Evolutionary conservation across 805 yeast species (phyloP).

Genomic region (Saccharomyces eubayanus): DNA sequence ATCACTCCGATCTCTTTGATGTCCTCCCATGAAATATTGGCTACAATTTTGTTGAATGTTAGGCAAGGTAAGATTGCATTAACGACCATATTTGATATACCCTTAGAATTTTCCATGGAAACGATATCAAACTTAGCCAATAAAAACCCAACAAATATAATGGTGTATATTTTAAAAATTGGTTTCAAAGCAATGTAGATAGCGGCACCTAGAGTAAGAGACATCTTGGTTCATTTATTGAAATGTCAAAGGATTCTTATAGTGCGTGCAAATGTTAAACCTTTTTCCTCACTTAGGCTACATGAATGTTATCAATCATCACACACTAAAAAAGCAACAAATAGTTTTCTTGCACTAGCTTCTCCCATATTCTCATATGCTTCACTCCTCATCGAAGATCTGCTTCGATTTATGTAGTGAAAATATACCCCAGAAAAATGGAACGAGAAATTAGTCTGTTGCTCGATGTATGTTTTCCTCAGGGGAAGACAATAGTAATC

Average conservation of each 20-base stretch:
- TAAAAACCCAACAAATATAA: slow-evolving; percentile 56
- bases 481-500: background rate
- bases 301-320: background rate
- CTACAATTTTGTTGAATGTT: slow-evolving; percentile 64
- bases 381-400: background rate
- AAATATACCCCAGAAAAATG: background rate
- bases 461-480: background rate
- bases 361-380: background rate
- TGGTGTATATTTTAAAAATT: slow-evolving; percentile 71
- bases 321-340: background rate
- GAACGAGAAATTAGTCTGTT: background rate
- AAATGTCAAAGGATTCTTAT: background rate
- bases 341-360: background rate
- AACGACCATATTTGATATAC: slow-evolving; percentile 61
- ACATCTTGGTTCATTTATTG: background rate
- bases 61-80: slow-evolving; percentile 66
- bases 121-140: slow-evolving; percentile 57
- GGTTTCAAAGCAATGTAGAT: slow-evolving; percentile 79
- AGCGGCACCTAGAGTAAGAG: slow-evolving; percentile 44
- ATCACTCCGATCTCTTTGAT: slow-evolving; percentile 63
- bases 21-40: slow-evolving; percentile 56
- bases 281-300: background rate
- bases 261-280: background rate
- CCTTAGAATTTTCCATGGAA: slow-evolving; percentile 58
- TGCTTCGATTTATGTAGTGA: background rate